Base-by-base conservation (phyloP, 768 basidiomycete species). In the Pholiota molesta region DNA sequence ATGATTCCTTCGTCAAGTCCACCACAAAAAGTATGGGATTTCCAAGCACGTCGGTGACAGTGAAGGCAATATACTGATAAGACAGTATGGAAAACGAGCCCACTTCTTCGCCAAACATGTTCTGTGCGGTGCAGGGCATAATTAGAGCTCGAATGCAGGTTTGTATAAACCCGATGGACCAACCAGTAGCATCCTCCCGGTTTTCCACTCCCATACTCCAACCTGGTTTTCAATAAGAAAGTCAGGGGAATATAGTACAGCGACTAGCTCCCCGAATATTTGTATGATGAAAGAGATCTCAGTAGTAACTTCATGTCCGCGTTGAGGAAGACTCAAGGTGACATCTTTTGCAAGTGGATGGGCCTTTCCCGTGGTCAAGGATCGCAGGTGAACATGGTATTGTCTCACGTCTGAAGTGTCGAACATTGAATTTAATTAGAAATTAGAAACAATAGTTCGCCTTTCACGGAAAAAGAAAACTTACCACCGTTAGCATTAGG, bases 131-230 rank as follows among this genome's bases (percentile, higher is more conserved):
- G 19, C 39, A 26, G 14, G 19, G 69, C 64, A 70, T 73, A 40
- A 60, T 58, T 72, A 73, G 53, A 31, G 19, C 5, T 59, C 52
- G 51, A 52, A 49, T 6, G 21, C 5, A 33, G 45, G 61, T 23
- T 52, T 47, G n/a, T 21, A 35, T 29, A 39, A n/a, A n/a, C 14
- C 13, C 19, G 13, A 14, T 13, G 14, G 35, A 75, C 83, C 76
- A 66, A 90, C 88, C 63, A 82, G 61, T 65, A 85, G 69, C 7
- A 76, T 68, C 10, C 71, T 65, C 6, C 86, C 86, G 4, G 81
- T 85, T 68, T 83, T 84, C 90, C 89, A 91, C 58, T 90, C 81
- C 88, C 87, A 91, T 21, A 88, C 73, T 23, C 81, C 73, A 13
- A 90, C 69, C 64, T 86, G 82, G 31, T 78, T 81, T 51, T 75